Percentiles rank a stretch among this genome's conserved stretches.
Conservation (phyloP, 2,329 filamentous ascomycete genomes). For the Periconia digitata region DNA sequence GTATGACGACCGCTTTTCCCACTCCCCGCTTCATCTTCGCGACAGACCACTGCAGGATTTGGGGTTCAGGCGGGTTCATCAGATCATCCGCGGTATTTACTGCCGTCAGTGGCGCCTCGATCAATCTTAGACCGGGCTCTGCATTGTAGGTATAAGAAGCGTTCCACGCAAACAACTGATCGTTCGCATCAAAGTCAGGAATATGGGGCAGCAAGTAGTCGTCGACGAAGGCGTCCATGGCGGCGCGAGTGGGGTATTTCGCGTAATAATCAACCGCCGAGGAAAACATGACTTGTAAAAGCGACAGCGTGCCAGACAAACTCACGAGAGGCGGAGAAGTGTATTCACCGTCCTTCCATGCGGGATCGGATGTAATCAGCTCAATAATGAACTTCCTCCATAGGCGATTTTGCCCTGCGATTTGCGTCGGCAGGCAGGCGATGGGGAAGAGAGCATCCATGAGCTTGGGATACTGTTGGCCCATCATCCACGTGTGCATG, state of each 20-base stretch:
- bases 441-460: slow-evolving; percentile 22
- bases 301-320: slow-evolving; percentile 16
- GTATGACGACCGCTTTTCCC: slow-evolving; percentile 1
- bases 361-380: slow-evolving; percentile 17
- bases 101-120: slow-evolving; percentile 22
- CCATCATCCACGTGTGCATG: slow-evolving; percentile 27
- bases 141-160: slow-evolving; percentile 29
- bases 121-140: slow-evolving; percentile 15
- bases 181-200: slow-evolving; percentile 18
- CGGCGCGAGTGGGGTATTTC: slow-evolving; percentile 15
- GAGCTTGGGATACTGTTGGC: slow-evolving; percentile 5
- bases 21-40: slow-evolving; percentile 6
- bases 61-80: slow-evolving; percentile 31
- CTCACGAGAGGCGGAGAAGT: slow-evolving; percentile 12
- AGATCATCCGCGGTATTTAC: slow-evolving; percentile 31
- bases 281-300: slow-evolving; percentile 21
- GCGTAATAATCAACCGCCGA: slow-evolving; percentile 20
- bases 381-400: slow-evolving; percentile 27
- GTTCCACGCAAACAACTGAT: slow-evolving; percentile 18
- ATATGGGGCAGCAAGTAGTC: slow-evolving; percentile 5
- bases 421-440: slow-evolving; percentile 21
- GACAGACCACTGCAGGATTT: slow-evolving; percentile 19
- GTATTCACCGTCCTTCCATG: slow-evolving; percentile 20
- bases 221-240: slow-evolving; percentile 21
- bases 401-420: slow-evolving; percentile 25